These are phyloP conservation scores for Yamadazyma sp. DNA, from an alignment of 805 yeast genomes.

Conservation along the genomic window DNA sequence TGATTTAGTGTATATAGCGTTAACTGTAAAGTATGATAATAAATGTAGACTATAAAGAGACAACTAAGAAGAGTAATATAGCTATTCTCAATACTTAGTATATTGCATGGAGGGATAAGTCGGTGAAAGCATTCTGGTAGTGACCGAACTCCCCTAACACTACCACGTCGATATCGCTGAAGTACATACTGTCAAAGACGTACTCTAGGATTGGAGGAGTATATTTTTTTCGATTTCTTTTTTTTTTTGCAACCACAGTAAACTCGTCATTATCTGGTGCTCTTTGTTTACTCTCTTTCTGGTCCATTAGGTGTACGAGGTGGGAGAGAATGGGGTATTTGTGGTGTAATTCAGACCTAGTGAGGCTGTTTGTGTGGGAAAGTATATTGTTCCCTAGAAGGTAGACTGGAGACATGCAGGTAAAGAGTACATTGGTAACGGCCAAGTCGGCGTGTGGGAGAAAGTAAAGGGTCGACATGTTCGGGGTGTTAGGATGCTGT, in stretches of 20 bases:
- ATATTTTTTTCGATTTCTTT: conserved; percentile 23
- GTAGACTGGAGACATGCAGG: conserved; percentile 31
- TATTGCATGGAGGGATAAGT: conserved; percentile 51
- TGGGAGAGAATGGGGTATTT: conserved; percentile 47
- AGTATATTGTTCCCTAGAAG: conserved; percentile 53
- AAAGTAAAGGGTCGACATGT: conserved; percentile 46
- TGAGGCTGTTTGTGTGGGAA: conserved; percentile 54
- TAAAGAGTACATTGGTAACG: conserved; percentile 45
- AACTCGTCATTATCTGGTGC: conserved; percentile 19
- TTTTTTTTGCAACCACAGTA: conserved; percentile 18
- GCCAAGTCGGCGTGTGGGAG: conserved; percentile 76
- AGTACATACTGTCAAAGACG: conserved; percentile 30
- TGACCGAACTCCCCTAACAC: conserved; percentile 26
- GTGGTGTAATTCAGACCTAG: conserved; percentile 40
- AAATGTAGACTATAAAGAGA: no score
- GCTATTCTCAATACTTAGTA: no score
- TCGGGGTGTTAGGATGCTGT: conserved; percentile 6
- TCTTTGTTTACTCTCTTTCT: conserved; percentile 9
- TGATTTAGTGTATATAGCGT: conserved; percentile 1
- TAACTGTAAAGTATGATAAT: no score
- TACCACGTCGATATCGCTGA: conserved; percentile 20
- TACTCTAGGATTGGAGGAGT: conserved; percentile 35
- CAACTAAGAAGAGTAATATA: no score
- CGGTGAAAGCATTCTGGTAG: conserved; percentile 56
- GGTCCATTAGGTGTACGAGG: conserved; percentile 25